A percentile compares a stretch with the other conserved stretches of the same genome.
These are phyloP conservation scores for Protomyces inundatus DNA, from an alignment of 1,139 yeast species.

Conservation along the genomic window DNA sequence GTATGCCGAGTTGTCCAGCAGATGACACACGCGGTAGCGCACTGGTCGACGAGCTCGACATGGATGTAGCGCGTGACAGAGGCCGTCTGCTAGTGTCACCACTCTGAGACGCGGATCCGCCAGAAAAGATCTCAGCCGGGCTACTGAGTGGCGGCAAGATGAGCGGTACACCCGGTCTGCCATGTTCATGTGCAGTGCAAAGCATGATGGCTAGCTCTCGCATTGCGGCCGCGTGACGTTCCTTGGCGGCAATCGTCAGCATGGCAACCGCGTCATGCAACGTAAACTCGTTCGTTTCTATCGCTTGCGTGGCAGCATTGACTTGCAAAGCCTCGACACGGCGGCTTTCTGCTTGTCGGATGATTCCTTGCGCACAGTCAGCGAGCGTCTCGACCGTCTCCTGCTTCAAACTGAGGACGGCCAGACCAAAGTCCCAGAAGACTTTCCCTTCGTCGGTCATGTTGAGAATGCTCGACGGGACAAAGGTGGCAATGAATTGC, in stretches of 20 bases:
- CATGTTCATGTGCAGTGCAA: background rate
- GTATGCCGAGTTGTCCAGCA: background rate
- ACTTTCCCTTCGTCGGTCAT: slow-evolving; percentile 25
- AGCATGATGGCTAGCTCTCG: slow-evolving; percentile 8
- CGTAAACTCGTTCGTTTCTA: background rate
- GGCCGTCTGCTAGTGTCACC: background rate
- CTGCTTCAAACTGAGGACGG: slow-evolving; percentile 9
- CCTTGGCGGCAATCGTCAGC: slow-evolving; percentile 10
- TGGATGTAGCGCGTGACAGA: background rate
- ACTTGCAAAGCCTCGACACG: background rate
- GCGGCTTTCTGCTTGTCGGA: background rate
- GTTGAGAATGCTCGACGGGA: slow-evolving; percentile 14
- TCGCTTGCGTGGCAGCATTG: background rate
- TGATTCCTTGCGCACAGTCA: background rate
- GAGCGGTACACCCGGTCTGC: background rate
- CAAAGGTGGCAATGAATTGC: slow-evolving; percentile 20
- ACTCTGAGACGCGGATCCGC: background rate
- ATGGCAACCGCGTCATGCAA: slow-evolving; percentile 1
- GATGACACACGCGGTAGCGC: background rate
- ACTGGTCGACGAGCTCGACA: background rate
- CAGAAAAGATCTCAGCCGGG: slow-evolving; percentile 4
- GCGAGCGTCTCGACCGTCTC: slow-evolving; percentile 9
- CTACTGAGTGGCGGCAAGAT: slow-evolving; percentile 8
- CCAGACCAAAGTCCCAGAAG: slow-evolving; percentile 22
- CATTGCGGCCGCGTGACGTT: slow-evolving; percentile 7